Evolutionary conservation across 352 stramenopile genomes (phyloP).

Genomic region (Phytopythium mirpurense): DNA sequence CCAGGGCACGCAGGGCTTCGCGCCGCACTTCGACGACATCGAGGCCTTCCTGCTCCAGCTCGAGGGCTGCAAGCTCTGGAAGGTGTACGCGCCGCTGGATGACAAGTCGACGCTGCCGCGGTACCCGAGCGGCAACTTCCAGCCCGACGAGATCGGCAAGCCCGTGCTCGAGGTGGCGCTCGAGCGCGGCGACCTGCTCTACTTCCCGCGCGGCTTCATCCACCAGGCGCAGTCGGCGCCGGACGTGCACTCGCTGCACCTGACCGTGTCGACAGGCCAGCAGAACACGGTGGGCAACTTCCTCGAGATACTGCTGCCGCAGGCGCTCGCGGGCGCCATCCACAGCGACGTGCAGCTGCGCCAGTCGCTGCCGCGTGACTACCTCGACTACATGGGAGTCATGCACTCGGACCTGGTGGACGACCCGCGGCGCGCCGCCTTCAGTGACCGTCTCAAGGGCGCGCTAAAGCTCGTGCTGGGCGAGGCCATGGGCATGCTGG

Average conservation of each 20-base stretch:
- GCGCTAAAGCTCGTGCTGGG: constrained; percentile 55
- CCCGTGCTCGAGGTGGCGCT: constrained; percentile 78
- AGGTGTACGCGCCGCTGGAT: constrained; percentile 73
- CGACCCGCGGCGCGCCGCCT: constrained; percentile 37
- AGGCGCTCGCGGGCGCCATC: constrained; percentile 56
- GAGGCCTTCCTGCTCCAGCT: constrained; percentile 94
- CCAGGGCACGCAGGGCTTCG: constrained; percentile 91
- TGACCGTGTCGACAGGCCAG: constrained; percentile 88
- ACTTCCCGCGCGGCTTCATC: constrained; percentile 88
- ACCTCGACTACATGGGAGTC: constrained; percentile 86
- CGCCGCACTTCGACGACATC: constrained; percentile 97
- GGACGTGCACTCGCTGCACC: constrained; percentile 76
- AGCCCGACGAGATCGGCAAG: constrained; percentile 66
- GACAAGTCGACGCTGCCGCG: constrained; percentile 53
- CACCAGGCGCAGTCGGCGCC: constrained; percentile 69
- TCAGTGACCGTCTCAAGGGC: constrained; percentile 47
- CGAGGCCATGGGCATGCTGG: constrained; percentile 66
- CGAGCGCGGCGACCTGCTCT: constrained; percentile 85
- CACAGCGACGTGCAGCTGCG: constrained; percentile 54
- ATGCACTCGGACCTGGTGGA: constrained; percentile 71
- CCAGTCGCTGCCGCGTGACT: constrained; percentile 78
- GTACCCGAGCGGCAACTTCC: constrained; percentile 72
- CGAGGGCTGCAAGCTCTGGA: constrained; percentile 93
- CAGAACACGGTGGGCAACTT: constrained; percentile 83
- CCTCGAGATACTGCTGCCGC: constrained; percentile 52